Evolutionary conservation across 1,284 basidiomycete genomes (phyloP).

Genomic region (Stereum hirsutum): DNA sequence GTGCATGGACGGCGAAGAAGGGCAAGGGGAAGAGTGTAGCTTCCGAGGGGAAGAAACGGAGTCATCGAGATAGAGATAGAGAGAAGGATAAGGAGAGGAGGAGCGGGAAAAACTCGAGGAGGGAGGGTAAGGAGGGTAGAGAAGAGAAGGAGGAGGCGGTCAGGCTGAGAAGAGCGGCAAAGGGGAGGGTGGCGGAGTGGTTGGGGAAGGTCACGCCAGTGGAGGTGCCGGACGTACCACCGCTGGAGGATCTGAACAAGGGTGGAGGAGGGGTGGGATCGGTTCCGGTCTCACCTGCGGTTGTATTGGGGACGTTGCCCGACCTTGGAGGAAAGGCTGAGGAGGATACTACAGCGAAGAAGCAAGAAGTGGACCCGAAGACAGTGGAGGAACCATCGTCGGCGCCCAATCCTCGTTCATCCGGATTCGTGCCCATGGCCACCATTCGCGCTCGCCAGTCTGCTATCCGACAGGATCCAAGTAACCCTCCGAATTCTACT

Average conservation of each 20-base stretch:
- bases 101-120: constrained; percentile 19
- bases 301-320: too few species aligned
- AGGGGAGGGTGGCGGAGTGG: constrained; percentile 72
- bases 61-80: constrained; percentile 17
- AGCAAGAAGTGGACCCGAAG: not conserved
- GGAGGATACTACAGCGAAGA: not conserved
- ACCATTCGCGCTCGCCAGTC: constrained; percentile 24
- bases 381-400: too few species aligned
- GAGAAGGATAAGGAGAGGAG: constrained; percentile 12
- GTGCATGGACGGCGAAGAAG: constrained; percentile 17
- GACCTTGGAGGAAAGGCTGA: too few species aligned
- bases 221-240: constrained; percentile 6
- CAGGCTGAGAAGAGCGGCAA: constrained; percentile 40
- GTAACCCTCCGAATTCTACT: constrained; percentile 1
- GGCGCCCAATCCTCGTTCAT: constrained; percentile 57
- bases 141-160: constrained; percentile 24
- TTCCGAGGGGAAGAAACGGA: constrained; percentile 6
- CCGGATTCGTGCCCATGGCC: constrained; percentile 60
- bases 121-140: constrained; percentile 19
- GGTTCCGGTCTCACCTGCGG: too few species aligned
- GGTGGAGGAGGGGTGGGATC: too few species aligned
- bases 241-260: too few species aligned
- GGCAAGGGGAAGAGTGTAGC: constrained; percentile 19
- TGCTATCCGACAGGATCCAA: not conserved
- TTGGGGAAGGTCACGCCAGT: constrained; percentile 52